These are phyloP conservation scores for Colletotrichum aenigma DNA, from an alignment of 2,329 filamentous ascomycete species.

Conservation along the genomic window DNA sequence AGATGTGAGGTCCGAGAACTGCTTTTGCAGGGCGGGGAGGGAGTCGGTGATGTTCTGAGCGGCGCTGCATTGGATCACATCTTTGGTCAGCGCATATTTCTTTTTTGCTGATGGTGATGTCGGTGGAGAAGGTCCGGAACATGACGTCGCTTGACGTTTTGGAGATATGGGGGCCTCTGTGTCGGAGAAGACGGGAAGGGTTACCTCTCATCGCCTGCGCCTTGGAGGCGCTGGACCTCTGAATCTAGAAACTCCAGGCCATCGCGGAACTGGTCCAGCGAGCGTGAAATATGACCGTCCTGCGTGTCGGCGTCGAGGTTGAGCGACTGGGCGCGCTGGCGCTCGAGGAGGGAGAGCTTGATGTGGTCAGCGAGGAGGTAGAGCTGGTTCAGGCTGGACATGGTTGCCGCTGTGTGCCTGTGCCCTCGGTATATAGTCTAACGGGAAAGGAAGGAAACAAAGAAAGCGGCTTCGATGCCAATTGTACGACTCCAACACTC, in stretches of 20 bases:
- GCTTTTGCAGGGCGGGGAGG: constrained; percentile 70
- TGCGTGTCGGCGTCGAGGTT: constrained; percentile 80
- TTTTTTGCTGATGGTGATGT: background rate
- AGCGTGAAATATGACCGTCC: constrained; percentile 87
- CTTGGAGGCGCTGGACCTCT: constrained; percentile 67
- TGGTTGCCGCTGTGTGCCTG: constrained; percentile 30
- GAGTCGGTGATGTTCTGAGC: constrained; percentile 63
- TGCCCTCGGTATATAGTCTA: background rate
- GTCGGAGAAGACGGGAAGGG: constrained; percentile 23
- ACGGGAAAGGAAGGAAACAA: background rate
- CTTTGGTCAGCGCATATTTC: background rate
- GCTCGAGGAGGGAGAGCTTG: constrained; percentile 92
- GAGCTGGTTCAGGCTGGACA: constrained; percentile 74
- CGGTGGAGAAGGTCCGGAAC: background rate
- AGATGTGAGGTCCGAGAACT: constrained; percentile 76
- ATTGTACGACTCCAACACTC: background rate
- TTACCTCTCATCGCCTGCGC: constrained; percentile 68
- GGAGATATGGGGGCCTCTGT: background rate
- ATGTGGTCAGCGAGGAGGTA: constrained; percentile 95
- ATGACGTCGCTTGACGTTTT: background rate
- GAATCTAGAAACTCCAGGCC: constrained; percentile 74
- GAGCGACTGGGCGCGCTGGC: constrained; percentile 82
- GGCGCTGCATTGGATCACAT: constrained; percentile 36
- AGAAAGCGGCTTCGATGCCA: background rate
- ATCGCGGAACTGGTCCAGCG: constrained; percentile 83